Evolutionary conservation across 331 rosid genomes (phyloP), one percentile per base, ranked within the genome.

Genomic region (Dryas integrifolia): DNA sequence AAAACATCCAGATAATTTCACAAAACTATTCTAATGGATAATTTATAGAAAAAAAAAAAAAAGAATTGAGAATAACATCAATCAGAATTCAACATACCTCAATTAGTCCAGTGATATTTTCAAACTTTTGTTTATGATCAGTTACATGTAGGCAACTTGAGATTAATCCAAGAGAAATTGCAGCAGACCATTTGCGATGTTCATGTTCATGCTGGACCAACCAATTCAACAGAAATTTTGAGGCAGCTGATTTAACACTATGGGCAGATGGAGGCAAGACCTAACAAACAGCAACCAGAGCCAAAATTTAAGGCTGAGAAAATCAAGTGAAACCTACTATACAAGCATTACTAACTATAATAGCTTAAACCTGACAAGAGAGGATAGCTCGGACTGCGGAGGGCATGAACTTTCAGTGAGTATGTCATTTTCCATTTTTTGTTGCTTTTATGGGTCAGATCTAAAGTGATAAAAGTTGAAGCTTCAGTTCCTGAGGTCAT

Each of bases 91-190:
- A 50, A 48, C 58, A 76, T 84, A 94, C 98, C 98, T 91, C 90
- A 15, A 91, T 83, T 82, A 94, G 97, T 74, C 86, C 96, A 15
- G 76, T 79, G 76, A 94, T 84, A 72, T 79, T 94, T 76, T 88
- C 76, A 80, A 84, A 84, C 89, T 91, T 94, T 80, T 88, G 91
- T 85, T 80, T 83, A 85, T 89, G 96, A 79, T 94, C 97, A 8
- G 98, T 94, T 72, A 86, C 90, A 80, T 94, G 98, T 46, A 91
- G 89, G 84, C 92, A 84, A 79, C 97, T 86, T 67, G 98, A 91
- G 78, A 91, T 86, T 65, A 94, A 81, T 71, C 98, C 98, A 69
- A 94, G 92, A 79, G 98, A 94, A 80, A 94, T 89, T 35, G 97
- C 98, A 65, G 97, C 88, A 63, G 97, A 80, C 96, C 96, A 94